These are phyloP conservation scores for Panaeolus cyanescens DNA, from an alignment of 768 basidiomycete species.

Conservation along the genomic window DNA sequence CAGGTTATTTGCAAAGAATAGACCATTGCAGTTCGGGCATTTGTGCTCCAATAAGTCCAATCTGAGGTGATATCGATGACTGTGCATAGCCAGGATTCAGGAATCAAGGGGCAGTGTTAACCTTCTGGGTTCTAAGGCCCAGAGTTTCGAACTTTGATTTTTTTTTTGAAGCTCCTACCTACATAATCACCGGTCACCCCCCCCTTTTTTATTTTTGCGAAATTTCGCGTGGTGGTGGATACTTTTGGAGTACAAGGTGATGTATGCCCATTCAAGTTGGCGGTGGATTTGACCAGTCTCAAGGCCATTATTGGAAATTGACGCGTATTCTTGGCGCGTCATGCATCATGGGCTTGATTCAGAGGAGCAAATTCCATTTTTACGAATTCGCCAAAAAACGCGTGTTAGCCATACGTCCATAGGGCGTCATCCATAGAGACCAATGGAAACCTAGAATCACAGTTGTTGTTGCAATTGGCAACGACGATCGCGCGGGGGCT, in stretches of 20 bases:
- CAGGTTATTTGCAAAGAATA: neutral
- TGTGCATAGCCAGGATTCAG: neutral
- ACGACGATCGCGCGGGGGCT: neutral
- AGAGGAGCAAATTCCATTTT: neutral
- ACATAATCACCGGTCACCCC: too few species aligned
- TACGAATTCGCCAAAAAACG: neutral
- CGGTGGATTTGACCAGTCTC: neutral
- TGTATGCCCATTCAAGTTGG: too few species aligned
- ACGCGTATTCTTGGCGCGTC: constrained; percentile 1
- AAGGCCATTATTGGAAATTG: neutral
- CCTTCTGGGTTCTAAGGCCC: too few species aligned
- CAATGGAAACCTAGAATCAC: neutral
- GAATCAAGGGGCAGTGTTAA: too few species aligned
- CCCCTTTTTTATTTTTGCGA: too few species aligned
- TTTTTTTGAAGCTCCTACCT: too few species aligned
- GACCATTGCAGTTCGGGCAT: neutral
- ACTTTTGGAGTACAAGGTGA: neutral
- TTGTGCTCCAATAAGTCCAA: neutral
- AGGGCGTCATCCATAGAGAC: neutral
- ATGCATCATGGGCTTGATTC: neutral
- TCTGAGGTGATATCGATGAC: neutral
- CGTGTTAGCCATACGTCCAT: neutral
- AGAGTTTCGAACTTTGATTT: too few species aligned
- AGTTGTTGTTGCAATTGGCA: neutral
- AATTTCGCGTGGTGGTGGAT: neutral